Percentiles rank a stretch among this genome's conserved stretches.
Conservation (phyloP, 2,329 filamentous ascomycete genomes). For the Paecilomyces dactylethromorphus region DNA sequence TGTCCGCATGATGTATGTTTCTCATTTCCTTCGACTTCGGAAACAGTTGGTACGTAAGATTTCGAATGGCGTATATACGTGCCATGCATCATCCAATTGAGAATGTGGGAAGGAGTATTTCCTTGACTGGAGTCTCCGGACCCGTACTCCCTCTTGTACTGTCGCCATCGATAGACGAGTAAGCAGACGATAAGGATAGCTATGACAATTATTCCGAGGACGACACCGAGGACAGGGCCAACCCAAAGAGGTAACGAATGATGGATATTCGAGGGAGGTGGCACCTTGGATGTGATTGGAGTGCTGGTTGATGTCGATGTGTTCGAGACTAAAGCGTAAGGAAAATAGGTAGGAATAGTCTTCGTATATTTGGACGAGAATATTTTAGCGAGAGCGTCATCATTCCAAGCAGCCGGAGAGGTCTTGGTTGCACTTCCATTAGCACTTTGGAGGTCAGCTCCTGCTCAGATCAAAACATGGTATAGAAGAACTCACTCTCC, state of each 20-base stretch:
- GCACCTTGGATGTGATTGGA: background rate
- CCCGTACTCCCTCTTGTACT: background rate
- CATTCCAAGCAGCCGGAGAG: constrained; percentile 39
- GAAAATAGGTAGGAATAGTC: constrained; percentile 53
- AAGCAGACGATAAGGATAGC: background rate
- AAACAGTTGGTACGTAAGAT: background rate
- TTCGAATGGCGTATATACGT: background rate
- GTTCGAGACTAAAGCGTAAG: constrained; percentile 37
- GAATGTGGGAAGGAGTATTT: background rate
- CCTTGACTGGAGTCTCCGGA: background rate
- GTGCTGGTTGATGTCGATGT: background rate
- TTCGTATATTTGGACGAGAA: constrained; percentile 53
- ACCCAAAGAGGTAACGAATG: background rate
- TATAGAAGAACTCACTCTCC: constrained; percentile 21
- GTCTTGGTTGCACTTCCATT: constrained; percentile 24
- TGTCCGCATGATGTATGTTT: background rate
- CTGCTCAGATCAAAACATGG: background rate
- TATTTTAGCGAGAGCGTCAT: constrained; percentile 42
- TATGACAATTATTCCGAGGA: background rate
- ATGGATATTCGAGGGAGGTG: background rate
- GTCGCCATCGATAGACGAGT: background rate
- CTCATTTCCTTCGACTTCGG: background rate
- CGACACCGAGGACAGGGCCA: background rate
- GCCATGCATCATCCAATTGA: background rate
- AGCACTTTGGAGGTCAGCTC: constrained; percentile 14